phyloP scores from a whole-genome alignment of 768 basidiomycete species.

The Termitomyces sp. region DNA sequence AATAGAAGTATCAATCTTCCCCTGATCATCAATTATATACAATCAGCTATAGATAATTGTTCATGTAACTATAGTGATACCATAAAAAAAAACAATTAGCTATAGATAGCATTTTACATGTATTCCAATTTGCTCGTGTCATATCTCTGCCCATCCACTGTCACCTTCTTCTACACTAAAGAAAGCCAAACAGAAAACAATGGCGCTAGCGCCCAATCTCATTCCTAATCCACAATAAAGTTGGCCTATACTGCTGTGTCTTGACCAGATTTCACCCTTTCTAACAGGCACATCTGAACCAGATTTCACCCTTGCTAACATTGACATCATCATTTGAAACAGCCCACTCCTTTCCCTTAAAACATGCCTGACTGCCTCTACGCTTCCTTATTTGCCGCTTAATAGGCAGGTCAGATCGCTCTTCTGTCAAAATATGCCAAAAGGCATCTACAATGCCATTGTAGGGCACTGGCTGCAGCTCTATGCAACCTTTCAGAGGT shows the following conservation, averaged over 20 bases:
- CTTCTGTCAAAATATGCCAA: slow-evolving; percentile 93
- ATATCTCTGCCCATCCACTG: slow-evolving; percentile 83
- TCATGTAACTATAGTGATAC: too few species aligned
- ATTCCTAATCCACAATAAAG: slow-evolving; percentile 82
- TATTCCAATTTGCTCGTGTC: slow-evolving; percentile 12
- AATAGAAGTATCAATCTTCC: background rate
- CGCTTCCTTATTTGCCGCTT: slow-evolving; percentile 26
- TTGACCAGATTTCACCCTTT: too few species aligned
- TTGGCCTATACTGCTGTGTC: slow-evolving; percentile 75
- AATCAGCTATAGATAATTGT: background rate
- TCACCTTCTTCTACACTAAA: slow-evolving; percentile 62
- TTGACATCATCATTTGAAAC: slow-evolving; percentile 35
- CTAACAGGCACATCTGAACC: too few species aligned
- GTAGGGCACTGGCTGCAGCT: slow-evolving; percentile 84
- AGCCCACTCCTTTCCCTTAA: slow-evolving; percentile 27
- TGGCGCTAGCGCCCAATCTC: slow-evolving; percentile 65
- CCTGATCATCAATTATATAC: background rate
- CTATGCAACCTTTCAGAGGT: slow-evolving; percentile 75
- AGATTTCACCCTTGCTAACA: slow-evolving; percentile 33
- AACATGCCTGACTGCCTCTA: slow-evolving; percentile 29
- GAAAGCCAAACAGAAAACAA: slow-evolving; percentile 68
- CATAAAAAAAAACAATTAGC: background rate
- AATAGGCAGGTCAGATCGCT: slow-evolving; percentile 79
- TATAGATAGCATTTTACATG: background rate
- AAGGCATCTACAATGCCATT: slow-evolving; percentile 88